Base-by-base conservation (phyloP, 371 early-diverging fungal species). In the Mucor sp. region DNA sequence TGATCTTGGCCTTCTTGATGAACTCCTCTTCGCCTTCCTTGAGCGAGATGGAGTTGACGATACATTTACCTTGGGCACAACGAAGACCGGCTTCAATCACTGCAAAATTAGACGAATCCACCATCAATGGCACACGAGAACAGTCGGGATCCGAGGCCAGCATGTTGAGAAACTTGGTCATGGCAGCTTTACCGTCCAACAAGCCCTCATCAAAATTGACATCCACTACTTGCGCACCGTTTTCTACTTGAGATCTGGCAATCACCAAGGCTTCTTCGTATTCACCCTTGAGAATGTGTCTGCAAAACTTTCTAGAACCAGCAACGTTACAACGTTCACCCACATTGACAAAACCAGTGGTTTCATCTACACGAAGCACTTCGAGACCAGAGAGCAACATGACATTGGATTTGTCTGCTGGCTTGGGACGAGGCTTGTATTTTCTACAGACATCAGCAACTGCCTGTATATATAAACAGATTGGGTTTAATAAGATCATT, bases 311-410 rank as follows among this genome's bases (percentile, higher is more conserved):
- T 57, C 93, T 87, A 11, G 96, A 96, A 7, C 97, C 97, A 23
- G 96, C 94, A 2, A 97, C 97, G 82, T 97, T 97, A 79, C 97
- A 97, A 61, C 97, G 90, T 77, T 97, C 96, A 70, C 97, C 97
- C 47, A 97, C 89, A 82, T 97, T 97, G 67, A 96, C 87, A 81
- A 95, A 97, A 73, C 92, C 92, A 64, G 93, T 90, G 17, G 68
- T 84, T 61, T 90, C 83, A 67, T 94, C 90, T 61, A 95, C 91
- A 48, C 84, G 81, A 60, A 92, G 78, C 8, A 90, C 86, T 76
- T 96, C 97, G 19, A 97, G 82, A 47, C 97, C 97, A 30, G 94
- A 93, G 37, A 97, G 82, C 28, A 91, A 61, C 86, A 96, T 86
- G 63, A 87, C 82, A 56, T 88, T 86, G 0, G 78, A 74, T n/a